phyloP scores from a whole-genome alignment of 83 land plant genomes.

The Larix sibirica region DNA sequence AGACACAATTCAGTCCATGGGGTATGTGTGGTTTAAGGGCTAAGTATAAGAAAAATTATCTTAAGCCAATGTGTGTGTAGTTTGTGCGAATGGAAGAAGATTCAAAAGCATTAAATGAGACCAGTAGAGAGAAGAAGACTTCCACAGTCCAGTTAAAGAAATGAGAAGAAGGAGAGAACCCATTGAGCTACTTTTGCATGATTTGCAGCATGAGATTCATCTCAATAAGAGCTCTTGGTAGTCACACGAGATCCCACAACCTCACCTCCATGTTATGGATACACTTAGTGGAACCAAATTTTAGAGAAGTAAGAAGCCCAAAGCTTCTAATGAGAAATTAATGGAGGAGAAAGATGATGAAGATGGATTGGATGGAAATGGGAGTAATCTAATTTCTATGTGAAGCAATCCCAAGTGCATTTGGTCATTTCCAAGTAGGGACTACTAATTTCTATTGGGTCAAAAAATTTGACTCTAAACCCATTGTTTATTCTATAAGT shows the following conservation, averaged over 20 bases:
- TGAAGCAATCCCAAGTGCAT: slow-evolving; percentile 13
- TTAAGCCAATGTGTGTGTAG: no score
- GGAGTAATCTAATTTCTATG: background rate
- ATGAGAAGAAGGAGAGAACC: background rate
- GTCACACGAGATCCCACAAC: slow-evolving; percentile 67
- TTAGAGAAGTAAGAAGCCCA: background rate
- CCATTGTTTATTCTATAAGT: background rate
- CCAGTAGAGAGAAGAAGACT: no score
- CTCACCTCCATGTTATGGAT: background rate
- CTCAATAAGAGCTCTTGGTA: slow-evolving; percentile 58
- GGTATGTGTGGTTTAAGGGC: no score
- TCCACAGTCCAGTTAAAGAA: no score
- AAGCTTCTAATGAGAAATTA: background rate
- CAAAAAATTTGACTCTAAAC: background rate
- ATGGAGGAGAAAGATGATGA: slow-evolving; percentile 11
- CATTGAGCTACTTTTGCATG: slow-evolving; percentile 37
- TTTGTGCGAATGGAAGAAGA: no score
- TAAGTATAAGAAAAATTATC: no score
- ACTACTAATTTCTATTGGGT: slow-evolving; percentile 4
- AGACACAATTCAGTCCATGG: no score
- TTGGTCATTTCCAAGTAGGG: slow-evolving; percentile 12
- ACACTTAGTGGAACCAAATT: background rate
- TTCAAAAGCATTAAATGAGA: no score
- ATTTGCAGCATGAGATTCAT: slow-evolving; percentile 68
- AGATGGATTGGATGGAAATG: slow-evolving; percentile 21